Evolutionary conservation across 495 filamentous ascomycete genomes (phyloP), one percentile per base, ranked within the genome.

Genomic region (Aspergillus biplanus): DNA sequence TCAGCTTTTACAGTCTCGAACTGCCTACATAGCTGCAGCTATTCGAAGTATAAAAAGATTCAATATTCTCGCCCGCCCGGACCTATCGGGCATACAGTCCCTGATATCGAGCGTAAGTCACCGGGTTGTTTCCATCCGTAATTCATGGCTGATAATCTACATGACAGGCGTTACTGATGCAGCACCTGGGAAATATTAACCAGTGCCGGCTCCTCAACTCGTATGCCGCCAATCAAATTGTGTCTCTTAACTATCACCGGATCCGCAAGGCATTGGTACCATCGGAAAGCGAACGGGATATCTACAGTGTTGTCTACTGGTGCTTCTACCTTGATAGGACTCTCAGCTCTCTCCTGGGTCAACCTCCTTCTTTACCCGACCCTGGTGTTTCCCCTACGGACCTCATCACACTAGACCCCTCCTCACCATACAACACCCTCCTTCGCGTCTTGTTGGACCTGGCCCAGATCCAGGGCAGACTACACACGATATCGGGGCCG

Each of bases 271-370:
- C 50, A 7, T 58, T n/a, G 7, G 34, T 15, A 1, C 42, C 27
- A 13, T 65, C 67, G 8, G 39, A 62, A 3, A n/a, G 33, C 0
- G 53, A 70, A 21, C 62, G 70, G 18, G 69, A 75, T 16, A 71
- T 71, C 15, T 50, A 66, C 12, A 65, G 64, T 13, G 67, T 50
- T 31, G 56, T 75, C 9, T 73, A 59, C 34, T 75, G 73, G 70
- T 75, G 72, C 44, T 75, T 66, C 35, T 75, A 70, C 58, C 62
- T 73, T 15, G 72, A 75, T 49, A 62, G 68, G 32, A 71, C 72
- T 1, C 57, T 73, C 4, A 71, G 72, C 52, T 34, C 67, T 33
- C 67, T 75, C 52, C 66, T 75, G n/a, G 47, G 53, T 48, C 70
- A 71, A 21, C 67, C 67, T 11, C 32, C 67, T 1, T 73, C 72